phyloP scores from a whole-genome alignment of 805 yeast genomes.

The Jamesozyma gamospora region DNA sequence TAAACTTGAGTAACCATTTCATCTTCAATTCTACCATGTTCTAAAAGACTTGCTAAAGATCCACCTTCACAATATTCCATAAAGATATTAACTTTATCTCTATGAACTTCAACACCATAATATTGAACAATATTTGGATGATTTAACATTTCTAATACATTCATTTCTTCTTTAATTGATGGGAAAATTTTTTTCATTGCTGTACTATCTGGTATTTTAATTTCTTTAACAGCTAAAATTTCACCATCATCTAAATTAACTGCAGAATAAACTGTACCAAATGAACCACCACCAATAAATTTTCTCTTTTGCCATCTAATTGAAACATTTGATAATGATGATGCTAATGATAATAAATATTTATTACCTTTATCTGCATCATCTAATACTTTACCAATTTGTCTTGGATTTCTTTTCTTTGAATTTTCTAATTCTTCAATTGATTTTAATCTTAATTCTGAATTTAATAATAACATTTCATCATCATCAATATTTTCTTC shows the following conservation, averaged over 20 bases:
- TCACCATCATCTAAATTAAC: slow-evolving; percentile 91
- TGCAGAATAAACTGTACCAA: slow-evolving; percentile 90
- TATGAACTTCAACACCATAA: slow-evolving; percentile 93
- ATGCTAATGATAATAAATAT: slow-evolving; percentile 74
- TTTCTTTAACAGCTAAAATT: slow-evolving; percentile 94
- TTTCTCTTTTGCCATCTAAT: slow-evolving; percentile 97
- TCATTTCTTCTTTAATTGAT: slow-evolving; percentile 91
- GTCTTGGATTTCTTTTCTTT: slow-evolving; percentile 33
- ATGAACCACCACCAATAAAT: slow-evolving; percentile 89
- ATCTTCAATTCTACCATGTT: slow-evolving; percentile 91
- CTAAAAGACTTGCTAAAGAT: slow-evolving; percentile 72
- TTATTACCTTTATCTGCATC: slow-evolving; percentile 81
- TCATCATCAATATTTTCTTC: slow-evolving; percentile 44
- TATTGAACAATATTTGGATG: slow-evolving; percentile 97
- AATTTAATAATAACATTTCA: slow-evolving; percentile 44
- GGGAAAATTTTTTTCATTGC: slow-evolving; percentile 78
- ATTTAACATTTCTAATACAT: slow-evolving; percentile 84
- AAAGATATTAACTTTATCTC: slow-evolving; percentile 88
- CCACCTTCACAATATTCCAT: slow-evolving; percentile 98
- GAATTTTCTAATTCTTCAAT: slow-evolving; percentile 52
- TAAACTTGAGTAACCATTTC: slow-evolving; percentile 87
- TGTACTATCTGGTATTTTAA: slow-evolving; percentile 79
- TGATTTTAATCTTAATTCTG: slow-evolving; percentile 59
- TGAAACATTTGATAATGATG: slow-evolving; percentile 79
- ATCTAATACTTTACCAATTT: slow-evolving; percentile 83